A percentile compares a stretch with the other conserved stretches of the same genome.
phyloP scores from a whole-genome alignment of 805 yeast genomes.

The Schizosaccharomyces japonicus region DNA sequence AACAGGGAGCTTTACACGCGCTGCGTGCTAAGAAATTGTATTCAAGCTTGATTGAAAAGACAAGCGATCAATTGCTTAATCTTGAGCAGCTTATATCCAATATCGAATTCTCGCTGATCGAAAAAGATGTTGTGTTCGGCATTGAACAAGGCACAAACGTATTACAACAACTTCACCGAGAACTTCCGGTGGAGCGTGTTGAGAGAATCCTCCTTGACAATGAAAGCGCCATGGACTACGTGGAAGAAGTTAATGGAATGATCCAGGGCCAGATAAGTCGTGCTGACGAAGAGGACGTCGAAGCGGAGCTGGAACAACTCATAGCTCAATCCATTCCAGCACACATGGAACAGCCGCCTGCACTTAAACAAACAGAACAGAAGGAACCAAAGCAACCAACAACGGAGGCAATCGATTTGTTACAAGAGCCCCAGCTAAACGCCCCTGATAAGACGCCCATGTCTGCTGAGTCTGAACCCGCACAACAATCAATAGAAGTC shows the following conservation, averaged over 20 bases:
- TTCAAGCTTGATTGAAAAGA: slow-evolving; percentile 39
- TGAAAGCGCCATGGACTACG: slow-evolving; percentile 53
- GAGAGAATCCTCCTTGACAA: slow-evolving; percentile 65
- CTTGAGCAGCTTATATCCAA: slow-evolving; percentile 55
- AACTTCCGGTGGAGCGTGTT: slow-evolving; percentile 54
- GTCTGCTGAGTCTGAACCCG: no score
- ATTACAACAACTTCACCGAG: slow-evolving; percentile 49
- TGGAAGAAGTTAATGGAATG: slow-evolving; percentile 18
- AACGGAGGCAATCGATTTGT: no score
- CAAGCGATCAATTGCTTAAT: slow-evolving; percentile 55
- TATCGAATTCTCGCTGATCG: slow-evolving; percentile 74
- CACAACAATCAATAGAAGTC: no score
- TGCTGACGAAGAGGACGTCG: slow-evolving; percentile 17
- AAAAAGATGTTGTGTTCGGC: slow-evolving; percentile 62
- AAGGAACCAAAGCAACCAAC: no score
- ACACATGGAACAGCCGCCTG: no score
- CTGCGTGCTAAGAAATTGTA: slow-evolving; percentile 65
- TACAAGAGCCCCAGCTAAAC: no score
- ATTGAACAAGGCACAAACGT: slow-evolving; percentile 59
- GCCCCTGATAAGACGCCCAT: no score
- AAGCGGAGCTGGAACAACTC: slow-evolving; percentile 13
- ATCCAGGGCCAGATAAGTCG: slow-evolving; percentile 18
- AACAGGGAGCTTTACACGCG: slow-evolving; percentile 40
- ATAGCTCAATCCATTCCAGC: no score
- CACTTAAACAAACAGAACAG: no score